Evolutionary conservation across 176 grass and related monocot species (phyloP).

Genomic region (Hordeum vulgare): MorexV3_pseudomolecules_assembly NC_058522.1:510329625-510330124

Average conservation of each 20-base stretch:
- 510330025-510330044: slow-evolving; percentile 91
- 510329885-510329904: neutral
- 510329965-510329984: neutral
- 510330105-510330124: neutral
- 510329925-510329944: neutral
- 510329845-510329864: neutral
- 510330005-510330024: slow-evolving; percentile 86
- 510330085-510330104: slow-evolving; percentile 21
- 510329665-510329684: slow-evolving; percentile 7
- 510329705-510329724: neutral
- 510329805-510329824: neutral
- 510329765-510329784: neutral
- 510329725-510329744: slow-evolving; percentile 17
- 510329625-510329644: slow-evolving; percentile 23
- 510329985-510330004: slow-evolving; percentile 75
- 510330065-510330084: slow-evolving; percentile 68
- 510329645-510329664: slow-evolving; percentile 35
- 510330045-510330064: slow-evolving; percentile 98
- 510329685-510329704: slow-evolving; percentile 29
- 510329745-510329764: slow-evolving; percentile 11
- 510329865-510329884: neutral
- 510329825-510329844: neutral
- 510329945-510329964: neutral
- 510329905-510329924: neutral
- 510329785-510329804: neutral